Evolutionary conservation across 768 basidiomycete species (phyloP).

Genomic region (Amanita brunnescens): DNA sequence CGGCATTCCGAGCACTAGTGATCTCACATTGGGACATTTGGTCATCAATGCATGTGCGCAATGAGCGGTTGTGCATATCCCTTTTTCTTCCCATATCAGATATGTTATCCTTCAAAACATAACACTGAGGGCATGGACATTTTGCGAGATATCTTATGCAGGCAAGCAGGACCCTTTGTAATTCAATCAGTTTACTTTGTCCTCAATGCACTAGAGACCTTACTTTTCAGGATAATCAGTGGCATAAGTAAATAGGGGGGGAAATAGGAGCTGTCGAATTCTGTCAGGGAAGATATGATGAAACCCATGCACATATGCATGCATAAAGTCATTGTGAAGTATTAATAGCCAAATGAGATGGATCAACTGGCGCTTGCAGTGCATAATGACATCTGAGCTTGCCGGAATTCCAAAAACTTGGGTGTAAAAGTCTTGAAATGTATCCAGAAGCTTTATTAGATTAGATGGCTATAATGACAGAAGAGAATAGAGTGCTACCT

Average conservation of each 20-base stretch:
- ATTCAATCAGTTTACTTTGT: too few species aligned
- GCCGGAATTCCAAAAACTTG: not conserved
- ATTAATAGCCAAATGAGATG: too few species aligned
- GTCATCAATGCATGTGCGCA: constrained; percentile 4
- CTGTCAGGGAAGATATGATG: constrained; percentile 22
- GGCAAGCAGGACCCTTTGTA: constrained; percentile 21
- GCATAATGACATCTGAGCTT: constrained; percentile 14
- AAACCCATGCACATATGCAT: constrained; percentile 25
- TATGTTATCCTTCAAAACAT: constrained; percentile 19
- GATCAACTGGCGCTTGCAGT: constrained; percentile 24
- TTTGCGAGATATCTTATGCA: constrained; percentile 24
- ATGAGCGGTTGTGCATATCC: constrained; percentile 11
- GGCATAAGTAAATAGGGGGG: constrained; percentile 25
- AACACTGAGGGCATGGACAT: constrained; percentile 28
- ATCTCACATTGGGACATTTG: not conserved
- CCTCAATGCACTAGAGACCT: constrained; percentile 1
- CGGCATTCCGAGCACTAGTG: not conserved
- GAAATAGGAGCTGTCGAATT: constrained; percentile 21
- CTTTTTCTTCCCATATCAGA: constrained; percentile 18
- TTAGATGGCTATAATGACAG: too few species aligned
- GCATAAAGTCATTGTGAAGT: constrained; percentile 24
- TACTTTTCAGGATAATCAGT: constrained; percentile 35
- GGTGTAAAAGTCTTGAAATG: constrained; percentile 13
- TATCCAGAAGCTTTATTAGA: too few species aligned
- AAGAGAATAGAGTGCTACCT: too few species aligned